These are phyloP conservation scores for Fusarium sp. DNA, from an alignment of 2,329 filamentous ascomycete genomes.

Conservation along the genomic window DNA sequence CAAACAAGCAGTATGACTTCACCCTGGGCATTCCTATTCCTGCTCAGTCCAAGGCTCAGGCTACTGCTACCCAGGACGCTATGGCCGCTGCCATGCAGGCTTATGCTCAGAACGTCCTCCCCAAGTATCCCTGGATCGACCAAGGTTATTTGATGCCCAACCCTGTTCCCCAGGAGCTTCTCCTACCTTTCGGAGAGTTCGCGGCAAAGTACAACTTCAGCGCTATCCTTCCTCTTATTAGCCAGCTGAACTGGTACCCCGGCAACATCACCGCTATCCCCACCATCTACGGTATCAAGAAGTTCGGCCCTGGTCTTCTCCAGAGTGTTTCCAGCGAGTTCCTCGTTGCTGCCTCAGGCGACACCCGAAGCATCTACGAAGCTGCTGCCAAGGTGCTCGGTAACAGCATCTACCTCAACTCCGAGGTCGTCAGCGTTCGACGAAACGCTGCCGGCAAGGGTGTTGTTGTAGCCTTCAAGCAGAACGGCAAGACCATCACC, in stretches of 20 bases:
- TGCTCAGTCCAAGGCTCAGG: background rate
- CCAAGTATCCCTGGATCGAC: slow-evolving; percentile 35
- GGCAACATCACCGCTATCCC: slow-evolving; percentile 26
- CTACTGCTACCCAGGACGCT: background rate
- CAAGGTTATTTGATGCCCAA: slow-evolving; percentile 27
- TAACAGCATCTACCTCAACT: slow-evolving; percentile 7
- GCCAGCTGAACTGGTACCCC: slow-evolving; percentile 31
- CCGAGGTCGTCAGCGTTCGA: background rate
- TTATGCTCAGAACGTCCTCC: slow-evolving; percentile 17
- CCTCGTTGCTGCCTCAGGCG: slow-evolving; percentile 7
- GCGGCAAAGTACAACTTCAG: slow-evolving; percentile 24
- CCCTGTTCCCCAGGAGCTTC: slow-evolving; percentile 30
- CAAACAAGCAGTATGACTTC: slow-evolving; percentile 27
- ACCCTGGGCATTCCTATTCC: slow-evolving; percentile 29
- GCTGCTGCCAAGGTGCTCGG: slow-evolving; percentile 12
- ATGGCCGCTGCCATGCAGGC: background rate
- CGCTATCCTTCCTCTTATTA: slow-evolving; percentile 16
- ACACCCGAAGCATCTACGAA: slow-evolving; percentile 19
- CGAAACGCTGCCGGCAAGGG: background rate
- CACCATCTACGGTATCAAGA: slow-evolving; percentile 33
- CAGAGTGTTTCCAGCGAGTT: slow-evolving; percentile 10
- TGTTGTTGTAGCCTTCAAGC: background rate
- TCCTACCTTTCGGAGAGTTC: slow-evolving; percentile 27
- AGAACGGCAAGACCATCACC: background rate
- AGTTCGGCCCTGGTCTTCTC: slow-evolving; percentile 22